These are phyloP conservation scores for Colletotrichum cordylinicola DNA, from an alignment of 2,329 filamentous ascomycete species.

Conservation along the genomic window DNA sequence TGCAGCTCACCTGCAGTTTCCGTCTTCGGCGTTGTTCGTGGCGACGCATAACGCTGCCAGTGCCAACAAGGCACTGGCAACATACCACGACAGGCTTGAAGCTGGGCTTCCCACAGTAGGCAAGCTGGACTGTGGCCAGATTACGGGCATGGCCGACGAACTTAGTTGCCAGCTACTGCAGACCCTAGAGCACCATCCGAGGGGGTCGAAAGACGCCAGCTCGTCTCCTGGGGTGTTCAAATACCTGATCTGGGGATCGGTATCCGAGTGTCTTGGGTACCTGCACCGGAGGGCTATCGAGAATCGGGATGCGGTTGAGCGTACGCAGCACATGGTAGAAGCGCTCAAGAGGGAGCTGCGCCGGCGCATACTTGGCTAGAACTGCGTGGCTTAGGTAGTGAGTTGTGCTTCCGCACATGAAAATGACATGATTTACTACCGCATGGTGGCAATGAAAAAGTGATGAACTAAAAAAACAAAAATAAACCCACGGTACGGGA, in stretches of 20 bases:
- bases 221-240: conserved; percentile 20
- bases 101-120: conserved; percentile 43
- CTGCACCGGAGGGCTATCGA: conserved; percentile 26
- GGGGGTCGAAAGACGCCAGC: background rate
- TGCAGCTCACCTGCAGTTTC: conserved; percentile 53
- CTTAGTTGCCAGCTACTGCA: conserved; percentile 70
- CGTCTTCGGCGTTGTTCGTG: conserved; percentile 67
- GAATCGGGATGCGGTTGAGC: conserved; percentile 18
- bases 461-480: background rate
- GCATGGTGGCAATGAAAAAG: background rate
- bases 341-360: conserved; percentile 33
- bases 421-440: background rate
- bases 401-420: too few species aligned
- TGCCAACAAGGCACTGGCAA: conserved; percentile 64
- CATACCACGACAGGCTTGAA: conserved; percentile 58
- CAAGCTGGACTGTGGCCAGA: conserved; percentile 41
- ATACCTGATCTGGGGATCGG: conserved; percentile 24
- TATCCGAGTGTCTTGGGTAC: conserved; percentile 26
- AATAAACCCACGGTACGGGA: background rate
- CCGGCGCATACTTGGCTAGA: conserved; percentile 26
- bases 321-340: conserved; percentile 29
- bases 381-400: background rate
- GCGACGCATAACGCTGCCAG: conserved; percentile 76
- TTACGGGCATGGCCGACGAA: conserved; percentile 84
- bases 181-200: conserved; percentile 3